phyloP scores from a whole-genome alignment of 768 basidiomycete genomes.

The Fomitopsis pulvina region DNA sequence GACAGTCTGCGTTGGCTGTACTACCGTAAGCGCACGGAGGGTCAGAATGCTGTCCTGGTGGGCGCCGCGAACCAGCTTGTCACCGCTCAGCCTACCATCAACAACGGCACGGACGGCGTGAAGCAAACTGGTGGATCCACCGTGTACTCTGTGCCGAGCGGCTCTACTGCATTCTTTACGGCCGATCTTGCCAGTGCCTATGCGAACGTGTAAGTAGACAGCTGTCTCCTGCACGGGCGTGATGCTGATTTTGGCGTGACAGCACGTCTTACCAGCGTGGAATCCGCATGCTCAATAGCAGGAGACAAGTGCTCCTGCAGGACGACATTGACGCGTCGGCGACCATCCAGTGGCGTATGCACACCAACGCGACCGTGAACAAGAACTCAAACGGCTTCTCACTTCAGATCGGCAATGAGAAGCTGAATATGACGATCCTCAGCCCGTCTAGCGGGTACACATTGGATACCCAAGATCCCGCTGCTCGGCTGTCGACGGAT shows the following conservation, averaged over 20 bases:
- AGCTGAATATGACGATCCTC: conserved; percentile 58
- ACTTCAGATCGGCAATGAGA: conserved; percentile 63
- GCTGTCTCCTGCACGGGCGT: background rate
- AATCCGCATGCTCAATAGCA: conserved; percentile 71
- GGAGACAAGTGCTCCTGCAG: conserved; percentile 86
- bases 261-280: conserved; percentile 79
- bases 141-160: conserved; percentile 50
- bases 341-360: conserved; percentile 82
- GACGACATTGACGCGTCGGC: conserved; percentile 72
- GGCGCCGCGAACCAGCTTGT: conserved; percentile 77
- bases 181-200: conserved; percentile 76
- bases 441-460: conserved; percentile 58
- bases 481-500: conserved; percentile 54
- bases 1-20: conserved; percentile 75
- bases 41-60: conserved; percentile 91
- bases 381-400: conserved; percentile 60
- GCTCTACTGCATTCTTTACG: conserved; percentile 79
- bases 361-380: conserved; percentile 87
- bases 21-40: conserved; percentile 95
- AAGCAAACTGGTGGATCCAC: conserved; percentile 76
- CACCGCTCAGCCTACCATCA: conserved; percentile 48
- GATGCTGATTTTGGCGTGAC: conserved; percentile 12
- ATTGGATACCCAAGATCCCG: conserved; percentile 48
- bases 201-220: conserved; percentile 51
- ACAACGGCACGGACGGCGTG: conserved; percentile 46